A percentile compares a stretch with the other conserved stretches of the same genome.
These are phyloP conservation scores for Saccharum hybrid DNA, from an alignment of 202 grass and related monocot species.

Conservation along the genomic window DNA sequence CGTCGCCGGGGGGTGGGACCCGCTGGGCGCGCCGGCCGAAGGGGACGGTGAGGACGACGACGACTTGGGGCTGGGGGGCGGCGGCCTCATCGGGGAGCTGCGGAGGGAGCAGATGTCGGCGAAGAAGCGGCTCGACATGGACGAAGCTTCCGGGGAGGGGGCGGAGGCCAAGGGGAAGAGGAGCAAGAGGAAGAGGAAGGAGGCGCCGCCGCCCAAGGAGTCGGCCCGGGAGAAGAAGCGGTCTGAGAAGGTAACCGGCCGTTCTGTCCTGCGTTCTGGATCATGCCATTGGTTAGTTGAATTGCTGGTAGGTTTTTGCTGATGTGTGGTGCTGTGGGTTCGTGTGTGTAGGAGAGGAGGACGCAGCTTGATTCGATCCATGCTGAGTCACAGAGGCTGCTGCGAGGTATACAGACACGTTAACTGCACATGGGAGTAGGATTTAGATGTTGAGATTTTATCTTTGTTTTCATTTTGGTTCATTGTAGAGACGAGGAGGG, in stretches of 20 bases:
- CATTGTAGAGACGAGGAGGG: conserved; percentile 65
- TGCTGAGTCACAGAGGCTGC: conserved; percentile 75
- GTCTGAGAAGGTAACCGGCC: conserved; percentile 58
- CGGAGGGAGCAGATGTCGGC: conserved; percentile 60
- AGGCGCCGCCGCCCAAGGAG: conserved; percentile 60
- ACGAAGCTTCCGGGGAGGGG: conserved; percentile 11
- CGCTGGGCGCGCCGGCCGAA: conserved; percentile 38
- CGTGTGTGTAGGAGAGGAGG: conserved; percentile 67
- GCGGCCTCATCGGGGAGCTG: conserved; percentile 64
- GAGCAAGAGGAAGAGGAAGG: conserved; percentile 69
- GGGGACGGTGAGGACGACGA: conserved; percentile 40
- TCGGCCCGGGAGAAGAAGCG: conserved; percentile 58
- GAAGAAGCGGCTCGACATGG: conserved; percentile 86
- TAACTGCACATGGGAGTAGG: background rate
- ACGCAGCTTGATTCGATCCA: conserved; percentile 65
- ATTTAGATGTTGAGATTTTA: background rate
- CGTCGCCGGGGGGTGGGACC: conserved; percentile 35
- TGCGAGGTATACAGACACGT: conserved; percentile 58
- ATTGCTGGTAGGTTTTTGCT: conserved; percentile 12
- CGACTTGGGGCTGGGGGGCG: conserved; percentile 7
- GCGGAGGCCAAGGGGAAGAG: conserved; percentile 51
- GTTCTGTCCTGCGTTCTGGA: background rate
- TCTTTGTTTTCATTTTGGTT: background rate
- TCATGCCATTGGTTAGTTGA: background rate
- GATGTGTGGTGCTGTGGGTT: conserved; percentile 20